Evolutionary conservation across 306 rosid genomes (phyloP).

Genomic region (Albizia julibrissin): DNA sequence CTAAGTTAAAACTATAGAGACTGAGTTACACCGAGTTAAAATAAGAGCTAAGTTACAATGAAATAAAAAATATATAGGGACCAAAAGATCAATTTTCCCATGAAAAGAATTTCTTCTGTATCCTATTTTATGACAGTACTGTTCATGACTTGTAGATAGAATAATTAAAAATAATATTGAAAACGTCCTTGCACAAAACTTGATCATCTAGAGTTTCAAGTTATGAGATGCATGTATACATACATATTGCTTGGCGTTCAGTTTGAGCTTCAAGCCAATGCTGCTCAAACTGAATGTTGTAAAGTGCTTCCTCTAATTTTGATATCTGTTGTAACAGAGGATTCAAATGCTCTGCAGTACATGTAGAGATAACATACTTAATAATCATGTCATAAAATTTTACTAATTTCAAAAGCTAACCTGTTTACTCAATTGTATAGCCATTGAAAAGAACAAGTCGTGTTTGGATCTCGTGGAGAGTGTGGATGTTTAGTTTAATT

Average conservation of each 20-base stretch:
- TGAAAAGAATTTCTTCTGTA: too few relatives aligned
- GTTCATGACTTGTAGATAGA: too few relatives aligned
- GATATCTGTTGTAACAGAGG: slow-evolving; percentile 61
- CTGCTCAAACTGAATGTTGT: slow-evolving; percentile 77
- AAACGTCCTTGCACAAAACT: too few relatives aligned
- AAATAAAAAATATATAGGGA: accelerated
- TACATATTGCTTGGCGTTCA: slow-evolving; percentile 71
- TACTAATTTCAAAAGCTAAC: not conserved
- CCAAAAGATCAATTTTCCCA: too few relatives aligned
- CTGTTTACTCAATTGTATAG: not conserved
- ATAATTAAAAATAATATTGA: too few relatives aligned
- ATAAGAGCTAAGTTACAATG: too few relatives aligned
- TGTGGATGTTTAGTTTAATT: too few relatives aligned
- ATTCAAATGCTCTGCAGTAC: slow-evolving; percentile 59
- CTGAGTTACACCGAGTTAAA: too few relatives aligned
- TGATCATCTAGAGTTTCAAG: not conserved
- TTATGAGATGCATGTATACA: not conserved
- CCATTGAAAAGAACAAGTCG: not conserved
- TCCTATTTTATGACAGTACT: too few relatives aligned
- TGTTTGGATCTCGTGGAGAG: too few relatives aligned
- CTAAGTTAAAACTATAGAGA: too few relatives aligned
- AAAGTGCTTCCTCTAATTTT: slow-evolving; percentile 76
- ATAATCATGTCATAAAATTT: not conserved
- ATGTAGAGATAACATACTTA: slow-evolving; percentile 12
- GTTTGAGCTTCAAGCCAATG: slow-evolving; percentile 92